A percentile compares a stretch with the other conserved stretches of the same genome.
These are phyloP conservation scores for Vigna trinervia DNA, from an alignment of 306 rosid species.

Conservation along the genomic window DNA sequence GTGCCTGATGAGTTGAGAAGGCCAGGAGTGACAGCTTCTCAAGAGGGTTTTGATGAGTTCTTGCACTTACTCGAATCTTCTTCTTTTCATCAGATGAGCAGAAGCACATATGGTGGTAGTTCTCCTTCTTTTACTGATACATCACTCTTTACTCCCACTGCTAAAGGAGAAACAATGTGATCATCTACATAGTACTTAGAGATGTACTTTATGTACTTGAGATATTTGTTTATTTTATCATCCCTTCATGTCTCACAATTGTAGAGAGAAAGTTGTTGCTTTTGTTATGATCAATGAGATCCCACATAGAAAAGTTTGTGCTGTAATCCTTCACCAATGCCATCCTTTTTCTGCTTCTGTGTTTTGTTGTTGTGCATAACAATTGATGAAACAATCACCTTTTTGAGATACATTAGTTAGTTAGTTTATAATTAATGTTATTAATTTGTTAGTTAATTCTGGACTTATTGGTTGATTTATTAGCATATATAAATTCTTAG, in stretches of 20 bases:
- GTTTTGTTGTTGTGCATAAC: not conserved
- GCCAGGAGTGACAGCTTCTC: slow-evolving; percentile 33
- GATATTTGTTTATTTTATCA: slow-evolving; percentile 1
- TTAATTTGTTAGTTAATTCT: too few relatives aligned
- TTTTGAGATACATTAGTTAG: not conserved
- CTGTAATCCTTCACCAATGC: not conserved
- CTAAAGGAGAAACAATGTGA: slow-evolving; percentile 50
- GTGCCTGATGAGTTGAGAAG: slow-evolving; percentile 51
- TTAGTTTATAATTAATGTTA: too few relatives aligned
- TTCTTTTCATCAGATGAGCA: slow-evolving; percentile 51
- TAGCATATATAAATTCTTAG: too few relatives aligned
- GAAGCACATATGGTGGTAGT: slow-evolving; percentile 43
- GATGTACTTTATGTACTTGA: not conserved
- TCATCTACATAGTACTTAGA: not conserved
- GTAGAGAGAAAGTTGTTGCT: not conserved
- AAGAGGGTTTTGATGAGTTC: slow-evolving; percentile 69
- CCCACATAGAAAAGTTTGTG: not conserved
- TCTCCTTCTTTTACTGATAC: slow-evolving; percentile 54
- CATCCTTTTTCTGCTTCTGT: slow-evolving; percentile 9
- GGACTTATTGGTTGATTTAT: too few relatives aligned
- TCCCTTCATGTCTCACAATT: slow-evolving; percentile 16
- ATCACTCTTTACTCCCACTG: slow-evolving; percentile 45
- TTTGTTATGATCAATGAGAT: slow-evolving; percentile 7
- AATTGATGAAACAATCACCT: not conserved
- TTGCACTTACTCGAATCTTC: slow-evolving; percentile 59